Percentiles rank a stretch among this genome's conserved stretches.
Conservation (phyloP, 1,139 yeast species). For the Saccharomycopsis hybrid region DNA sequence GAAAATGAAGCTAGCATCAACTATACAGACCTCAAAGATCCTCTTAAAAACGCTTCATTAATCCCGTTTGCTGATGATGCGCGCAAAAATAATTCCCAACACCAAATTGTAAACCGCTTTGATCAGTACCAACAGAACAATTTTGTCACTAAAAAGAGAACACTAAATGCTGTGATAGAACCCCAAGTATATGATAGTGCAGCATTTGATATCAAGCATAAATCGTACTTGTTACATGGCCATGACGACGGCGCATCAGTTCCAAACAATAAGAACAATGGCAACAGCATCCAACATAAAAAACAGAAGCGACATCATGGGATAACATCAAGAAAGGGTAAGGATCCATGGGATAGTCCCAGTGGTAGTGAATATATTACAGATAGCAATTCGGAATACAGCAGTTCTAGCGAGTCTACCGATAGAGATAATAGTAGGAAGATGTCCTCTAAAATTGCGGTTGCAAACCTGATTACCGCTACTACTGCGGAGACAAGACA, state of each 20-base stretch:
- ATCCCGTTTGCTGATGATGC: no score
- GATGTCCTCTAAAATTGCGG: neutral
- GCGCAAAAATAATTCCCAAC: no score
- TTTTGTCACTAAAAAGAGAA: slow-evolving; percentile 21
- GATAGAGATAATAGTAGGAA: neutral
- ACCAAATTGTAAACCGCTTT: no score
- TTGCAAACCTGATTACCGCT: slow-evolving; percentile 20
- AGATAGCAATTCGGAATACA: neutral
- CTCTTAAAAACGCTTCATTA: neutral
- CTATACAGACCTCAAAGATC: neutral
- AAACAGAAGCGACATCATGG: no score
- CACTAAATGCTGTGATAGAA: slow-evolving; percentile 35
- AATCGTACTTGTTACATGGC: neutral
- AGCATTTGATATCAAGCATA: slow-evolving; percentile 30
- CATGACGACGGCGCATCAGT: no score
- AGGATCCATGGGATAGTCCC: slow-evolving; percentile 13
- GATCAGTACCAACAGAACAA: neutral
- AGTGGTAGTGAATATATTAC: no score
- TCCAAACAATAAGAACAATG: neutral
- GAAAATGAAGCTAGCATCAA: slow-evolving; percentile 5
- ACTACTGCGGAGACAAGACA: slow-evolving; percentile 16
- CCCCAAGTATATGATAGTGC: slow-evolving; percentile 35
- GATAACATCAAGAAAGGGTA: no score
- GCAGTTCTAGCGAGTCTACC: neutral
- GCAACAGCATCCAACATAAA: neutral